A percentile compares a stretch with the other conserved stretches of the same genome.
phyloP scores from a whole-genome alignment of 768 basidiomycete genomes.

The Pleurotus giganteus region DNA sequence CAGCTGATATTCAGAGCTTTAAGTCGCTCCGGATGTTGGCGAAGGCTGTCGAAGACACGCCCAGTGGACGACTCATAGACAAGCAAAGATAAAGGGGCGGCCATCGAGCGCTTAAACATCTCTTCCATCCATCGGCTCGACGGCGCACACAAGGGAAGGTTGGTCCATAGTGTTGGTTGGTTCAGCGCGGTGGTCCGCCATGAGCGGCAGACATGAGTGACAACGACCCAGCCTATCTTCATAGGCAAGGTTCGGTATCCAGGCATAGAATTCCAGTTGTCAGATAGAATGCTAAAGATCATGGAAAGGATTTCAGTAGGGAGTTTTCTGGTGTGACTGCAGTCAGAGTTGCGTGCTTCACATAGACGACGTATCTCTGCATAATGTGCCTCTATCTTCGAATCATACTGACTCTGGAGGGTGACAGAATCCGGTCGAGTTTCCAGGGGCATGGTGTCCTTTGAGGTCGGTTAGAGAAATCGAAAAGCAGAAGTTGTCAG shows the following conservation, averaged over 20 bases:
- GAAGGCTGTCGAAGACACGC: too few species aligned
- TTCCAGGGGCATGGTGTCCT: too few species aligned
- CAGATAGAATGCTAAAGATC: background rate
- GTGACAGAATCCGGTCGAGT: too few species aligned
- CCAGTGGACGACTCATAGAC: too few species aligned
- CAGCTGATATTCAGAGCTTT: too few species aligned
- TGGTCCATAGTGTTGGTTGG: background rate
- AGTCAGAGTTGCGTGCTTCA: too few species aligned
- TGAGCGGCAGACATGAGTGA: background rate
- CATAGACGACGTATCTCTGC: background rate
- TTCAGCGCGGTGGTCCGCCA: background rate
- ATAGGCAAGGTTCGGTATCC: background rate
- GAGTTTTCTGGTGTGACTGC: too few species aligned
- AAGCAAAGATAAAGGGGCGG: background rate
- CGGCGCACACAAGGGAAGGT: background rate
- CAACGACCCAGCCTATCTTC: background rate
- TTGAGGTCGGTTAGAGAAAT: too few species aligned
- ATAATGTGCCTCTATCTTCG: background rate
- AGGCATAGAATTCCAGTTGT: background rate
- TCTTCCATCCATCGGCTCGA: background rate
- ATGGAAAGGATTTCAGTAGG: background rate
- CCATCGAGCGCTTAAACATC: background rate
- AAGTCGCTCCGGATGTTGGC: too few species aligned
- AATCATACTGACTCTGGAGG: background rate
- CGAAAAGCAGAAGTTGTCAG: too few species aligned